phyloP scores from a whole-genome alignment of 179 eudicot genomes.

The Spergularia azorica region DNA sequence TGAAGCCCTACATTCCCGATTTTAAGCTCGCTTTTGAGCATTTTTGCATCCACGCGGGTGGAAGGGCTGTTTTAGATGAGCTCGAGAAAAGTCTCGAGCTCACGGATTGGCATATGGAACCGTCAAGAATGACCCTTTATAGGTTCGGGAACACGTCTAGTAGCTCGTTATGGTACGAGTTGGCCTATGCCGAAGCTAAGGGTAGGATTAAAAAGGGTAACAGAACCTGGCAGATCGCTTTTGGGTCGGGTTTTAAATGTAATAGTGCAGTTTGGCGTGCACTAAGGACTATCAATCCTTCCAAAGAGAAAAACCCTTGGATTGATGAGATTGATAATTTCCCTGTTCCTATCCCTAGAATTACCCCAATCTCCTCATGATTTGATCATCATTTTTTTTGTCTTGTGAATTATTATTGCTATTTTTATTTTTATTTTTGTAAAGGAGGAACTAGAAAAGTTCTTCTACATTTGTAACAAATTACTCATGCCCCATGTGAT shows the following conservation, averaged over 20 bases:
- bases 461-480: constrained; percentile 3
- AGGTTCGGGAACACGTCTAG: constrained; percentile 43
- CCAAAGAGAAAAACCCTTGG: constrained; percentile 40
- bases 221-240: constrained; percentile 41
- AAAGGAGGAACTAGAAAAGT: background rate
- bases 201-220: constrained; percentile 34
- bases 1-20: constrained; percentile 40
- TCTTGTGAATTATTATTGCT: background rate
- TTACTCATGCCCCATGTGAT: too few relatives aligned
- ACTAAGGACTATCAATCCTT: constrained; percentile 33
- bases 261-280: constrained; percentile 42
- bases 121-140: constrained; percentile 39
- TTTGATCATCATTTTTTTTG: background rate
- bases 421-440: background rate
- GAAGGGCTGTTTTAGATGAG: constrained; percentile 38
- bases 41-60: constrained; percentile 43
- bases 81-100: constrained; percentile 36
- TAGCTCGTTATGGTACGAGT: constrained; percentile 41
- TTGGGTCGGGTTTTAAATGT: constrained; percentile 41
- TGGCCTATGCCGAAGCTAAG: constrained; percentile 41
- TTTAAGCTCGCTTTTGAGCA: constrained; percentile 39
- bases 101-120: constrained; percentile 37
- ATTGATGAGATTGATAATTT: constrained; percentile 36
- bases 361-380: constrained; percentile 24
- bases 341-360: constrained; percentile 32